A percentile compares a stretch with the other conserved stretches of the same genome.
These are phyloP conservation scores for Amanita fuliginea DNA, from an alignment of 768 basidiomycete genomes.

Conservation along the genomic window DNA sequence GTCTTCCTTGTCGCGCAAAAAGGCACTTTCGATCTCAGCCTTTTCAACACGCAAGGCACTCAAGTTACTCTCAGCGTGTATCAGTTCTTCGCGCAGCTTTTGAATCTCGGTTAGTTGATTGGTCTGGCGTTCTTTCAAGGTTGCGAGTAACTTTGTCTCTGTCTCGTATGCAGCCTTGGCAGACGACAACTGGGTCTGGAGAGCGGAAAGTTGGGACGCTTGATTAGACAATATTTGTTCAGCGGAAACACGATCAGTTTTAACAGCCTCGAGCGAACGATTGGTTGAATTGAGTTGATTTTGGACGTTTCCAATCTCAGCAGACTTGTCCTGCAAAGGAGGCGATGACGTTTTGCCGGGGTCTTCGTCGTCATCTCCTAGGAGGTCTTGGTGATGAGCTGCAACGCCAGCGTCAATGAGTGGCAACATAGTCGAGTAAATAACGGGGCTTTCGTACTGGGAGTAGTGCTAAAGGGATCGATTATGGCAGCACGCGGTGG, in stretches of 20 bases:
- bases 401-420: constrained; percentile 1
- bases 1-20: constrained; percentile 92
- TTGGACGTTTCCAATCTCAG: constrained; percentile 79
- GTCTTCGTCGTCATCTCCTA: constrained; percentile 66
- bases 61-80: constrained; percentile 85
- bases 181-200: constrained; percentile 75
- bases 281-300: constrained; percentile 80
- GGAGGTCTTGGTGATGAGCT: constrained; percentile 35
- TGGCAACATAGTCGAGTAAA: not conserved
- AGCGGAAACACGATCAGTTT: constrained; percentile 51
- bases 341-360: constrained; percentile 26
- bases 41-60: constrained; percentile 85
- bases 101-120: constrained; percentile 64
- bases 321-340: constrained; percentile 61
- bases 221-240: constrained; percentile 60
- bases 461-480: constrained; percentile 38
- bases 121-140: constrained; percentile 57
- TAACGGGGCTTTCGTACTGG: constrained; percentile 13
- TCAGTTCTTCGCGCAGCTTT: constrained; percentile 66
- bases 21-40: constrained; percentile 76
- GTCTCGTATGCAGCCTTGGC: constrained; percentile 82
- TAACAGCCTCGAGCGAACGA: constrained; percentile 52
- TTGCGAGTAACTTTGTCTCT: constrained; percentile 59
- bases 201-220: constrained; percentile 61
- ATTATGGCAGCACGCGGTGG: constrained; percentile 12